Conservation (phyloP, 495 filamentous ascomycete genomes). For the Xylaria curta region DNA sequence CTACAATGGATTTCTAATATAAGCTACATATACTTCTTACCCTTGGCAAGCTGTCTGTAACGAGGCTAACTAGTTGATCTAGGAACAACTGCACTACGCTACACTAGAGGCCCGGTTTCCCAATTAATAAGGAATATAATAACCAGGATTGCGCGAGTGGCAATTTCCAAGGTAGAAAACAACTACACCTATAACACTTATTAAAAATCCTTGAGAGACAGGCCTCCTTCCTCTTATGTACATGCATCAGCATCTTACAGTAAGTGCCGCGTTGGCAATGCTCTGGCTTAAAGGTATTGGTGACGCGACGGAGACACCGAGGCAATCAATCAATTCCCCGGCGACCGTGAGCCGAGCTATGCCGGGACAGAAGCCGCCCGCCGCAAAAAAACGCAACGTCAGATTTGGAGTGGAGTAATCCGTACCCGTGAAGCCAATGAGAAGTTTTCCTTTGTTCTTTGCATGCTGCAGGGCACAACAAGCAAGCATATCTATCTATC, state of each 20-base stretch:
- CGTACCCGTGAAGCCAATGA: constrained; percentile 2
- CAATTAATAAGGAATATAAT: neutral
- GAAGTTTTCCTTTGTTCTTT: neutral
- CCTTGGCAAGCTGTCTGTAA: neutral
- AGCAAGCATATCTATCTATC: neutral
- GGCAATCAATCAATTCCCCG: constrained; percentile 2
- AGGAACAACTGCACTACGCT: neutral
- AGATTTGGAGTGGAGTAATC: constrained; percentile 3
- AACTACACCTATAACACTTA: neutral
- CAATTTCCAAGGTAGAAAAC: constrained; percentile 3
- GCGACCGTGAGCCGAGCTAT: constrained; percentile 2
- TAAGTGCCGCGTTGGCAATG: neutral
- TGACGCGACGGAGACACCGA: constrained; percentile 8
- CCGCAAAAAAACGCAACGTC: neutral
- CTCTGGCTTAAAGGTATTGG: constrained; percentile 1
- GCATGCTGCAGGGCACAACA: constrained; percentile 2
- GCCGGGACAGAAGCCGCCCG: constrained; percentile 5
- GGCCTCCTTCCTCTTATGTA: constrained; percentile 17
- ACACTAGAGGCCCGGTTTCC: neutral
- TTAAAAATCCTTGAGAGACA: neutral
- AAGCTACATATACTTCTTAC: neutral
- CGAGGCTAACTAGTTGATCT: neutral
- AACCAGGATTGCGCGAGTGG: neutral
- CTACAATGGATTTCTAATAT: neutral
- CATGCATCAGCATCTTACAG: neutral